Evolutionary conservation across 2,329 filamentous ascomycete species (phyloP), one percentile per base, ranked within the genome.

Genomic region (Verticillium albo-atrum): DNA sequence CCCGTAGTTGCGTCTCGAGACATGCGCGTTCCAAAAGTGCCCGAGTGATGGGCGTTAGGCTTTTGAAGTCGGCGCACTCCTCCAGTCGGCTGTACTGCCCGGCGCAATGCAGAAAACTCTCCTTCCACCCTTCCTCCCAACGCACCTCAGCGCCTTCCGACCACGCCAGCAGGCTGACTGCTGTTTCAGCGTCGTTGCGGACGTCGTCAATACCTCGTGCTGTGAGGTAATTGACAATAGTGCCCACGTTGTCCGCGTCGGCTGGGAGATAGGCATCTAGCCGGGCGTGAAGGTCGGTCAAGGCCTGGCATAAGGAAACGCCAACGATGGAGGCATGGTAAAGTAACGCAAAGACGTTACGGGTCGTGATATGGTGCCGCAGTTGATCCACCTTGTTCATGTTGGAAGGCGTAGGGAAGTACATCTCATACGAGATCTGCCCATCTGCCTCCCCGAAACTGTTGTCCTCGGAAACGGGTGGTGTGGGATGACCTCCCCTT

Each of bases 301-400:
- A 73, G 35, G 87, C 85, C 64, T 89, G 85, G 63, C 81, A 82
- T 0, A 90, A 70, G 4, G 87, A 86, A 1, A 84, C 67, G 0
- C 88, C 88, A 2, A 90, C 87, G 0, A 90, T 76, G 0, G 87
- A 87, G 25, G 84, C 83, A 56, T 84, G 80, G 65, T 85, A 87
- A 2, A 90, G 71, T 34, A 90, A 72, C 0, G 87, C 88, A 65
- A 91, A 85, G 52, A 90, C 82, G 66, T 90, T 91, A 23, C 88
- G 82, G 1, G 87, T 88, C 0, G 88, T 87, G 54, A 90, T 79
- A 64, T 87, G 84, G 63, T 89, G 79, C 1, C 84, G 77, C 1
- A 81, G 76, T 58, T 79, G 80, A 50, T 80, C 82, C 20, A 71
- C 71, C 67, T 72, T 79, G 65, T 67, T 78, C 42, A 82, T 66